phyloP scores from a whole-genome alignment of 2,329 filamentous ascomycete species.

The Penicillium nordicum region DNA sequence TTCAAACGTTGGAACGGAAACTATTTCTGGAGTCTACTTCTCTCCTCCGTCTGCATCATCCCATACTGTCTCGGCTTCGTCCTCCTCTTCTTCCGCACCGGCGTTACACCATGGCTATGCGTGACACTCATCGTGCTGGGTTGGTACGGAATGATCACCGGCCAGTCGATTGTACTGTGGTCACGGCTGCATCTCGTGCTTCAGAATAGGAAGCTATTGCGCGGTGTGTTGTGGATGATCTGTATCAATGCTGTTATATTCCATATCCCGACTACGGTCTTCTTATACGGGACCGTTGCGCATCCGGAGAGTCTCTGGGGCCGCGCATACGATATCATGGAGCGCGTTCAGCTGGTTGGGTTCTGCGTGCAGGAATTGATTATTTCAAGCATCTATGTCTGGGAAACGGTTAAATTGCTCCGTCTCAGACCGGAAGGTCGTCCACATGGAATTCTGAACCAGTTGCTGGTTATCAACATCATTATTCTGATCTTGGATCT shows the following conservation, averaged over 20 bases:
- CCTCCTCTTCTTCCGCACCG: constrained; percentile 41
- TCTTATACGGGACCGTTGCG: constrained; percentile 38
- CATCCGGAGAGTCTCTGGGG: constrained; percentile 18
- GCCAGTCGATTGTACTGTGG: constrained; percentile 47
- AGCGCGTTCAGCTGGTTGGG: constrained; percentile 51
- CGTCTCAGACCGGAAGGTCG: constrained; percentile 19
- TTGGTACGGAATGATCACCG: constrained; percentile 45
- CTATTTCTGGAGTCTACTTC: constrained; percentile 48
- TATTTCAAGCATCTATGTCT: constrained; percentile 51
- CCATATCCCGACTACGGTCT: constrained; percentile 40
- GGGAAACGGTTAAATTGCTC: constrained; percentile 42
- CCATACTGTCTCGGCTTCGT: constrained; percentile 43
- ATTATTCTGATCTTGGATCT: constrained; percentile 48
- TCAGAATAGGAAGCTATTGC: constrained; percentile 33
- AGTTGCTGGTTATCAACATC: constrained; percentile 53
- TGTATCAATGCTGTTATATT: constrained; percentile 40
- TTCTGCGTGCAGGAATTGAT: constrained; percentile 54
- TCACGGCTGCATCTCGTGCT: constrained; percentile 46
- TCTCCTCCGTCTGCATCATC: constrained; percentile 41
- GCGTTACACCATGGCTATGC: constrained; percentile 31
- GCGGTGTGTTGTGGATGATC: constrained; percentile 43
- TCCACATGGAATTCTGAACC: constrained; percentile 19
- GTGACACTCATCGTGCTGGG: constrained; percentile 38
- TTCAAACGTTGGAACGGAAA: constrained; percentile 43
- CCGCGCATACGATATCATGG: constrained; percentile 42